A percentile compares a stretch with the other conserved stretches of the same genome.
These are phyloP conservation scores for Neurospora sp. DNA, from an alignment of 495 filamentous ascomycete species.

Conservation along the genomic window DNA sequence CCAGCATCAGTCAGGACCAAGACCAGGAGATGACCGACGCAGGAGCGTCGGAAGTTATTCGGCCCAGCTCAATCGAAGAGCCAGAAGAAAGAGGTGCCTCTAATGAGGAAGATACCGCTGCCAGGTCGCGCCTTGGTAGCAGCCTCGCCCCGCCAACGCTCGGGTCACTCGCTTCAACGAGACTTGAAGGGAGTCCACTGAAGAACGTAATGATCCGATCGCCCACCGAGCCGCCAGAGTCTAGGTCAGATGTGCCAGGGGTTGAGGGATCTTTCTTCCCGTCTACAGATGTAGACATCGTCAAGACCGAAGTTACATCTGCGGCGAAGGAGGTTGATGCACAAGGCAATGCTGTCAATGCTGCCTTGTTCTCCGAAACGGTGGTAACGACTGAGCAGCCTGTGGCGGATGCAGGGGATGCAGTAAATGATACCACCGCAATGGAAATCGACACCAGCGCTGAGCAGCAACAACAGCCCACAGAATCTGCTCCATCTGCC, in stretches of 20 bases:
- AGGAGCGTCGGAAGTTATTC: slow-evolving; percentile 12
- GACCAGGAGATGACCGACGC: slow-evolving; percentile 20
- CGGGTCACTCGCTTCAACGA: slow-evolving; percentile 7
- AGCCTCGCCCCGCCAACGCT: slow-evolving; percentile 1
- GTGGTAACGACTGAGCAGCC: not conserved
- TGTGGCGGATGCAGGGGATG: not conserved
- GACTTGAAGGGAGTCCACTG: slow-evolving; percentile 37
- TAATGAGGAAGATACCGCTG: slow-evolving; percentile 16
- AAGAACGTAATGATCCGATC: slow-evolving; percentile 34
- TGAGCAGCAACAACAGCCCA: not conserved
- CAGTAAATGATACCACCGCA: slow-evolving; percentile 3
- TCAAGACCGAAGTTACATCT: not conserved
- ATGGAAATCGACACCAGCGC: slow-evolving; percentile 27
- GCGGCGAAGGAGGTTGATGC: slow-evolving; percentile 4
- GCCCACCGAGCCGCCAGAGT: slow-evolving; percentile 21
- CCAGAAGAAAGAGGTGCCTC: slow-evolving; percentile 11
- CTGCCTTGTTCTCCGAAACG: slow-evolving; percentile 1
- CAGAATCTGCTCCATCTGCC: not conserved
- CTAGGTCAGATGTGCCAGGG: slow-evolving; percentile 27
- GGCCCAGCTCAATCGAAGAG: slow-evolving; percentile 17
- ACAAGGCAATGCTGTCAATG: not conserved
- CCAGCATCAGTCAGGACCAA: slow-evolving; percentile 11
- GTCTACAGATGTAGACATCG: not conserved
- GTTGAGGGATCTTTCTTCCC: not conserved
- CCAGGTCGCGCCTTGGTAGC: slow-evolving; percentile 12